Evolutionary conservation across 495 filamentous ascomycete genomes (phyloP), one percentile per base, ranked within the genome.

Genomic region (Astrothelium subdiscretum): DNA sequence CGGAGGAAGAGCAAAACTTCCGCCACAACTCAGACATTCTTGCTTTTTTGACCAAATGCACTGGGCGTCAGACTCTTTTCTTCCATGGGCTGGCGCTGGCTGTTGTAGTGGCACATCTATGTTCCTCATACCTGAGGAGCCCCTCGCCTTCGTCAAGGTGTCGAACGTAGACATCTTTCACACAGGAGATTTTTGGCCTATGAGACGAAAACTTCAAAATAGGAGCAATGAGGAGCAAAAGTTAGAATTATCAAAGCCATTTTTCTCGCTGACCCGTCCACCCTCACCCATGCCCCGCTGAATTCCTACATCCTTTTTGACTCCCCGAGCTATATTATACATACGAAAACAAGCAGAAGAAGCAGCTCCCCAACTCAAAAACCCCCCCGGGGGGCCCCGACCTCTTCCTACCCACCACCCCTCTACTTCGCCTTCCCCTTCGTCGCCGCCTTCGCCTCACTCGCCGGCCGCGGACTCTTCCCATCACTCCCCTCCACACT

Each of bases 391-490:
- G n/a, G n/a, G n/a, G n/a, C n/a, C 24, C 22, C 48, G 6, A 4
- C n/a, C 48, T 26, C 10, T 32, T 43, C 22, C 42, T 31, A 22
- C 44, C 60, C n/a, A 4, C 10, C 40, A 59, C 48, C 22, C 2
- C 32, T 24, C 51, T 59, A 64, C 32, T 62, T 29, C 62, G 63
- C 58, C 63, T 64, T 59, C 58, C 58, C 42, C 32, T 60, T 48
- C 63, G 81, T 86, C 26, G 87, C 87, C 71, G 87, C 87, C 64
- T 86, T 84, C n/a, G 78, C 82, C 72, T 91, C 87, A 66, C 85
- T 90, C 31, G 86, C 89, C 24, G 88, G 89, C 74, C 86, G 87
- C 5, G 89, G 76, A 61, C 78, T 79, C 48, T 73, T 78, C 62
- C 80, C 77, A 18, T 73, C 68, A 1, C 32, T 58, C 62, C 77